Evolutionary conservation across 805 yeast genomes (phyloP), one percentile per base, ranked within the genome.

Genomic region (Candida xiaguanensis): DNA sequence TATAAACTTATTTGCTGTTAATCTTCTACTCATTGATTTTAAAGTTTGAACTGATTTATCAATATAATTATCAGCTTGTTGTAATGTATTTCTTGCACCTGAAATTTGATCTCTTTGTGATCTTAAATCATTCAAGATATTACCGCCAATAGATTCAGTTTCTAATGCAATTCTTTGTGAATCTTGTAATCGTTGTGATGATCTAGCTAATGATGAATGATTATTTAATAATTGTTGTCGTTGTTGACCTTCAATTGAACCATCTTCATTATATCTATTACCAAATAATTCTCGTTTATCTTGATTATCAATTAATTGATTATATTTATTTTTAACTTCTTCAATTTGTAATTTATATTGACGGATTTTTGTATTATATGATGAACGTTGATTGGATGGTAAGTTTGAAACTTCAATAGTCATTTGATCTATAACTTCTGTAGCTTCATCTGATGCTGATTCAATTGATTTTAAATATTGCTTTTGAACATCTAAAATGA

Each of bases 51-150:
- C 75, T 40, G 93, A 82, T 56, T 85, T 82, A 62, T 93, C 98
- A 38, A 93, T 96, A 54, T 90, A 88, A 1, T 84, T 79, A 57
- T 93, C 98, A 0, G 98, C 98, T 46, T 89, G 91, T 62, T 77
- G 76, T 36, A 93, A 67, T 0, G 95, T 86, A 51, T 84, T 85
- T 59, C 97, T 78, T 16, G 96, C 79, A 51, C 90, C 88, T 39
- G 78, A 68, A 31, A 93, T 77, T 55, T 95, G 97, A 54, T 93
- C 99, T 42, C 99, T 72, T 65, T 93, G 99, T 18, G 95, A 82
- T 44, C 96, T 74, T 48, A 93, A 68, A 57, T 91, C 96, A 51
- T 80, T 80, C 64, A 93, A 74, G 38, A 93, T 93, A 48, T 85
- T 83, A 11, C 96, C 87, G 1, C 99, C 99, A 37, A 93, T 80